A percentile compares a stretch with the other conserved stretches of the same genome.
Conservation (phyloP, 2,329 filamentous ascomycete genomes). For the Cytospora piceae region DNA sequence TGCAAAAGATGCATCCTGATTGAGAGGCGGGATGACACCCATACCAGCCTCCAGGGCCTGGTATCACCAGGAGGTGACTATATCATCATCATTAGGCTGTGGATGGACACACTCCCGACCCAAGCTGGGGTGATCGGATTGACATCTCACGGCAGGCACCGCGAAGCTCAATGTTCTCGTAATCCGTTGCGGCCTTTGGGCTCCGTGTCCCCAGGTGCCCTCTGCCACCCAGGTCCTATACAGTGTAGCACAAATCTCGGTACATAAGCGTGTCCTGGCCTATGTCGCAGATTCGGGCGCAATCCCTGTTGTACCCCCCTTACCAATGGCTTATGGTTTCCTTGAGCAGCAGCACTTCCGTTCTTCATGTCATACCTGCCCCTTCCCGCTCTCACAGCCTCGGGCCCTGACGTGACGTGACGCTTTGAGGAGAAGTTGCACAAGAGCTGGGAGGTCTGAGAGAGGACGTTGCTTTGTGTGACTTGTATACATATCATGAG, state of each 20-base stretch:
- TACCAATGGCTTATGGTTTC: conserved; percentile 7
- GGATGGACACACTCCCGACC: not conserved
- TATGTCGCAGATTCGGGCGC: conserved; percentile 31
- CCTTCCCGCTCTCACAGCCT: not conserved
- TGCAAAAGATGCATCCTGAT: not conserved
- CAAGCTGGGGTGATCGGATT: not conserved
- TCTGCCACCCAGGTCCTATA: conserved; percentile 7
- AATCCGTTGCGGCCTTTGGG: not conserved
- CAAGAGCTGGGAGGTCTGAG: not conserved
- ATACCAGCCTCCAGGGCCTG: not conserved
- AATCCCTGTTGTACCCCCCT: conserved; percentile 27
- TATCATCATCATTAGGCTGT: not conserved
- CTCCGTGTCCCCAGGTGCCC: not conserved
- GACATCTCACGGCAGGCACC: not conserved
- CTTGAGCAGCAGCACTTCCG: conserved; percentile 1
- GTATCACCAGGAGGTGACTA: not conserved
- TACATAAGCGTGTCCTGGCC: conserved; percentile 28
- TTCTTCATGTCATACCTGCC: conserved; percentile 9
- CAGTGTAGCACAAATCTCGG: conserved; percentile 30
- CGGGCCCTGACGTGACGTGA: not conserved
- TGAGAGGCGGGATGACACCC: not conserved
- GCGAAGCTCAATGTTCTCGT: not conserved
- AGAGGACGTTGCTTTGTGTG: not conserved
- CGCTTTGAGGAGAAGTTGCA: not conserved
- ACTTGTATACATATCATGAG: not conserved